These are phyloP conservation scores for Alternaria metachromatica DNA, from an alignment of 2,329 filamentous ascomycete genomes.

Conservation along the genomic window DNA sequence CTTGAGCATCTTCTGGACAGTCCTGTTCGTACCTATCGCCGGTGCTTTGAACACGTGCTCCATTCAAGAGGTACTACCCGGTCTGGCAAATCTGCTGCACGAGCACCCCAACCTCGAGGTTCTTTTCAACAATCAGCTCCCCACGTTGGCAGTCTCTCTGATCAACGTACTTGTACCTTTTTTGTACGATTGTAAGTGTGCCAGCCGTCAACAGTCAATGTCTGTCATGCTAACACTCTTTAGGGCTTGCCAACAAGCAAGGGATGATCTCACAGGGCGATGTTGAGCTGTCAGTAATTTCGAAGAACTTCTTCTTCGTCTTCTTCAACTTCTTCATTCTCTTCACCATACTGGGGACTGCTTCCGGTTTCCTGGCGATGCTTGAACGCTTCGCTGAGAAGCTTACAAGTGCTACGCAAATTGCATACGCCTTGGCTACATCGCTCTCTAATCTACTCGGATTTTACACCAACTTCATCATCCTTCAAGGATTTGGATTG, in stretches of 20 bases:
- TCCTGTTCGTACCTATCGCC: conserved; percentile 80
- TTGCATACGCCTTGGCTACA: conserved; percentile 76
- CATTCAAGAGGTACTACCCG: conserved; percentile 74
- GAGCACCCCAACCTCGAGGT: conserved; percentile 74
- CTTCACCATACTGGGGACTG: conserved; percentile 87
- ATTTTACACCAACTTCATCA: conserved; percentile 94
- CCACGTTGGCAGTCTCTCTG: conserved; percentile 83
- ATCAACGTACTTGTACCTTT: conserved; percentile 91
- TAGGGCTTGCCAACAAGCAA: conserved; percentile 81
- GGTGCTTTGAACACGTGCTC: conserved; percentile 81
- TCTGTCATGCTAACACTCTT: conserved; percentile 6
- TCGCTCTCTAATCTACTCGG: conserved; percentile 76
- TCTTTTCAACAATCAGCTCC: conserved; percentile 84
- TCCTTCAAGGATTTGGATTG: conserved; percentile 90
- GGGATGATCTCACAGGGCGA: conserved; percentile 96
- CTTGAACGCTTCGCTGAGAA: conserved; percentile 71
- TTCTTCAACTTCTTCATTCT: conserved; percentile 99
- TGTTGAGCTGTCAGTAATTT: conserved; percentile 91
- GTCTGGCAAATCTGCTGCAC: conserved; percentile 70
- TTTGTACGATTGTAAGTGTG: conserved; percentile 78
- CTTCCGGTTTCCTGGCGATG: conserved; percentile 73
- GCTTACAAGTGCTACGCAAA: conserved; percentile 77
- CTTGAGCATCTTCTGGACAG: conserved; percentile 86
- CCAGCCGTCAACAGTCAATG: neutral
- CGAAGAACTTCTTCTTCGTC: conserved; percentile 99